Evolutionary conservation across 805 yeast species (phyloP), one percentile per base, ranked within the genome.

Genomic region (Maudiozyma barnettii): DNA sequence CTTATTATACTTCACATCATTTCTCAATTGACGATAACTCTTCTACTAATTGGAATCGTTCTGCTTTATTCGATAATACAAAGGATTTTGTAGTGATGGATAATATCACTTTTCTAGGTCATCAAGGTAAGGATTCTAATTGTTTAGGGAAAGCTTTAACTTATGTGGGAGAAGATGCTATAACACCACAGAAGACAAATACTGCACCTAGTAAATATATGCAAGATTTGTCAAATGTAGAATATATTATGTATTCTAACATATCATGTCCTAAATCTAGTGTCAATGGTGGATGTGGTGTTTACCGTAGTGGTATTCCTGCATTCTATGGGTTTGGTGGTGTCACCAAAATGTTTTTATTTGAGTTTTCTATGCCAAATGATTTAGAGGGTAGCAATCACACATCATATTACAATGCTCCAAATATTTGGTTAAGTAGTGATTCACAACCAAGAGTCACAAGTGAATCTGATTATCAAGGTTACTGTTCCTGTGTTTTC

Each of bases 371-470:
- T 43, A 77, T 79, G 76, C 89, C 89, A 37, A 62, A 65, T 19
- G 85, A 81, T 53, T 54, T 65, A 4, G 50, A 52, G 18, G 57
- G 67, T 23, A 61, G 64, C 44, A 66, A 66, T 44, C 53, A 65
- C 7, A 49, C 66, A 3, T 47, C 50, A 41, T 19, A 37, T 16
- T 51, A 51, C 45, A 73, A 82, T 60, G 67, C 79, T 78, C 85
- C 88, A 5, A 86, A 85, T 9, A 81, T 81, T 55, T 82, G 87
- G 88, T 66, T 82, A 47, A 67, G 81, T 56, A 82, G 81, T 55
- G 81, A 85, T n/a, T 72, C 76, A 53, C 79, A 82, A 47, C 83
- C 87, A 50, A 73, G 88, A 68, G 81, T 87, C 14, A 67, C 87
- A 2, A 85, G 81, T 61, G 81, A 81, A 59, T 38, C 39, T 20